A percentile compares a stretch with the other conserved stretches of the same genome.
Conservation (phyloP, 352 stramenopile species). For the Phytophthora foliorum region DNA sequence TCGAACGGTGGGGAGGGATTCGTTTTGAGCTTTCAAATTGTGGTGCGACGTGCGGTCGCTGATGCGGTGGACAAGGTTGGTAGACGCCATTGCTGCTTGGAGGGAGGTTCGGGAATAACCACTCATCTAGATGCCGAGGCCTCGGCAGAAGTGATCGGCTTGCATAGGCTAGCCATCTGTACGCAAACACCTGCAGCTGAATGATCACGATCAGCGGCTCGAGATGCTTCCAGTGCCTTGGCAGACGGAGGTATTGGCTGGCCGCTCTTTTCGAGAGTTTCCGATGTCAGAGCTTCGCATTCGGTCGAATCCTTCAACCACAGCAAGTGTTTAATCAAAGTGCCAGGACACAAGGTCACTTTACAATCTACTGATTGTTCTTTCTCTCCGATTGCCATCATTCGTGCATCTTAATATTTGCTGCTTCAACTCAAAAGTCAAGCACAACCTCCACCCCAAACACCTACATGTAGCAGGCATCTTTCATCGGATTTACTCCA, state of each 20-base stretch:
- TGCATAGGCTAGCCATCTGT: slow-evolving; percentile 17
- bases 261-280: too few species aligned
- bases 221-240: not conserved
- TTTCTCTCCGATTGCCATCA: too few species aligned
- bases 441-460: too few species aligned
- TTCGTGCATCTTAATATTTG: too few species aligned
- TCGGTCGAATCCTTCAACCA: too few species aligned
- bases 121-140: slow-evolving; percentile 1
- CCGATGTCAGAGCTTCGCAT: too few species aligned
- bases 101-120: slow-evolving; percentile 9
- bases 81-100: slow-evolving; percentile 17
- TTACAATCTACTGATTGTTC: too few species aligned
- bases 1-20: slow-evolving; percentile 18
- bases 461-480: too few species aligned
- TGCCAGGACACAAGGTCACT: too few species aligned
- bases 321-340: too few species aligned
- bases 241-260: too few species aligned
- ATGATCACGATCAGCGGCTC: slow-evolving; percentile 24
- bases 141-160: slow-evolving; percentile 1
- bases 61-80: slow-evolving; percentile 34
- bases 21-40: slow-evolving; percentile 22
- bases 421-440: too few species aligned
- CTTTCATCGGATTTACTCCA: not conserved
- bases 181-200: slow-evolving; percentile 23
- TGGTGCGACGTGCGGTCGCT: slow-evolving; percentile 35